Percentiles rank a stretch among this genome's conserved stretches.
phyloP scores from a whole-genome alignment of 371 early-diverging fungal species.

The Fennellomyces sp. region DNA sequence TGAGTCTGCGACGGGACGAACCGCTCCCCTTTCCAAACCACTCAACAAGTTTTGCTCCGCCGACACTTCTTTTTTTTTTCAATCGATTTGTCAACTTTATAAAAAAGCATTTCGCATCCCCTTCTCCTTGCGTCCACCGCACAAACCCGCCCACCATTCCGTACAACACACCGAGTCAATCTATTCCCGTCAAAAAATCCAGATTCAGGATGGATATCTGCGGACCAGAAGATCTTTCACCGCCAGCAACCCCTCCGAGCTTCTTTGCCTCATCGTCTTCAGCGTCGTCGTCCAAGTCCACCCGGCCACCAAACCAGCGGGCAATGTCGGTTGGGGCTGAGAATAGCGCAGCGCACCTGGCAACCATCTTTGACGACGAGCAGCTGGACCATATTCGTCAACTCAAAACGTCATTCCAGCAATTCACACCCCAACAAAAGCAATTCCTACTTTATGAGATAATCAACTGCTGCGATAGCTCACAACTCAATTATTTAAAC shows the following conservation, averaged over 20 bases:
- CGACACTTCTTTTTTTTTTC: neutral
- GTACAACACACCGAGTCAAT: neutral
- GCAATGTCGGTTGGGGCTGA: conserved; percentile 16
- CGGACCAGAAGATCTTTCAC: conserved; percentile 44
- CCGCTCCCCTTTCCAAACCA: neutral
- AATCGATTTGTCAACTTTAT: neutral
- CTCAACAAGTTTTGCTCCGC: neutral
- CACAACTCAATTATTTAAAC: conserved; percentile 60
- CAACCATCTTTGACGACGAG: conserved; percentile 36
- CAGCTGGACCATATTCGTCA: conserved; percentile 40
- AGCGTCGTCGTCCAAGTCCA: conserved; percentile 13
- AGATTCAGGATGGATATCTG: conserved; percentile 23
- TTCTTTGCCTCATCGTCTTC: conserved; percentile 23
- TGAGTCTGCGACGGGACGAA: neutral
- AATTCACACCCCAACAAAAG: conserved; percentile 41
- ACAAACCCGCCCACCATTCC: conserved; percentile 4
- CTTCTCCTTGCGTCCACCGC: neutral
- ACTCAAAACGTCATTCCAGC: conserved; percentile 47
- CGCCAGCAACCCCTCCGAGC: conserved; percentile 54
- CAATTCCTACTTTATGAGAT: conserved; percentile 50
- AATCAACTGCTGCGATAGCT: conserved; percentile 58
- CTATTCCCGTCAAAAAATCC: conserved; percentile 18
- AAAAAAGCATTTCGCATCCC: too few species aligned
- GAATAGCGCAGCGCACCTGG: conserved; percentile 20
- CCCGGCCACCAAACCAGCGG: neutral